Conservation (phyloP, 2,329 filamentous ascomycete species). For the Cladosporium sp. region DNA sequence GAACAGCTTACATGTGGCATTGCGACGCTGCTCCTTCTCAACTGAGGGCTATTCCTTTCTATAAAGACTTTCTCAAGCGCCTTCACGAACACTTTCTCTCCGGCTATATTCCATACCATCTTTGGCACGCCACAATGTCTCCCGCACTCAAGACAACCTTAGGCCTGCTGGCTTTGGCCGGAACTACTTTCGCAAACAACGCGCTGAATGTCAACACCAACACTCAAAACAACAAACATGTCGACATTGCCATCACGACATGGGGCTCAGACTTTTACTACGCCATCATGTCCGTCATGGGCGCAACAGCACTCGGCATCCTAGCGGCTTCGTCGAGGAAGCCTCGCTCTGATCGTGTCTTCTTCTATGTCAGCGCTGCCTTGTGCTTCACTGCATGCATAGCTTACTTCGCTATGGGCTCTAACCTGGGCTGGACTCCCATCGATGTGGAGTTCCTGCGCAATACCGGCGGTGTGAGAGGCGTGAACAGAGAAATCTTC, state of each 20-base stretch:
- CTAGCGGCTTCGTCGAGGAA: conserved; percentile 46
- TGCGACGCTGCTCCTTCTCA: no score
- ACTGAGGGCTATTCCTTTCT: no score
- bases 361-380: conserved; percentile 56
- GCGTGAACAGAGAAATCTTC: conserved; percentile 55
- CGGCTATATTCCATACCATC: no score
- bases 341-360: conserved; percentile 50
- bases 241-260: conserved; percentile 56
- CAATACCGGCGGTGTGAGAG: conserved; percentile 39
- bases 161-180: neutral
- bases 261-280: conserved; percentile 61
- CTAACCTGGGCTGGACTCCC: conserved; percentile 58
- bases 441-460: conserved; percentile 55
- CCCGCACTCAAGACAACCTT: no score
- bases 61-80: no score
- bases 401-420: conserved; percentile 60
- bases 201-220: conserved; percentile 20
- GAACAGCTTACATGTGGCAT: no score
- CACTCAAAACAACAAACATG: conserved; percentile 42
- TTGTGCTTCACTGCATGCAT: conserved; percentile 54
- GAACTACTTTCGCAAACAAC: neutral
- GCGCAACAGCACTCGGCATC: conserved; percentile 46
- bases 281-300: conserved; percentile 55
- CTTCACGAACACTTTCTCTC: no score
- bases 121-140: no score